Base-by-base conservation (phyloP, 352 stramenopile species). In the Phytophthora colocasiae region DNA sequence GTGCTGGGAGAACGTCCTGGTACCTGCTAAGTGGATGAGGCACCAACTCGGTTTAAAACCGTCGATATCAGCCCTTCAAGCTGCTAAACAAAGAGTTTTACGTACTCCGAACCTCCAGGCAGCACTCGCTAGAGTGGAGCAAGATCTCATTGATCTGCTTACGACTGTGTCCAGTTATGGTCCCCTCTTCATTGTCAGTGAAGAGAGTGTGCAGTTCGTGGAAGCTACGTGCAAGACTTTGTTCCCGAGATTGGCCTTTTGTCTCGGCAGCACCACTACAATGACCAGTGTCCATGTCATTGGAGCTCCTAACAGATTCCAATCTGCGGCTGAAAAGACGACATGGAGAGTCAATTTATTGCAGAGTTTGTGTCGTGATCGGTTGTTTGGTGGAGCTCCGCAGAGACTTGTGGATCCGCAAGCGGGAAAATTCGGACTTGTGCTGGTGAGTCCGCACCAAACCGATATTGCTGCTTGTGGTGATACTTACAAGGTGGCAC, bases 1-100 rank as follows among this genome's bases (percentile, higher is more conserved):
- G 50, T 87, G 78, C 68, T 91, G 81, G 79, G 82, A 91, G 59
- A 87, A 91, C 60, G 80, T 89, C 9, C 66, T 91, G 19, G 53
- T 85, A 14, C 82, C 82, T 1, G 68, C 76, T 45, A 85, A 87
- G 66, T 91, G 82, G 80, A 80, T 91, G 73, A 72, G 72, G 54
- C 75, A 89, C 43, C 66, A 84, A 5, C 61, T 87, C 15, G 78
- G 75, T 0, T 58, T 91, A 22, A 83, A 76, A 1, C 65, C 78
- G 6, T 83, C 78, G 0, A 40, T 62, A 0, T 53, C 67, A 41
- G 74, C 73, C 6, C 66, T 91, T 12, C 69, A 79, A 41, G 63
- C 78, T 31, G 80, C 80, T 49, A 86, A 87, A 29, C 76, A 89
- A 22, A 69, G 74, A 19, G 61, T 75, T 8, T 49, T 91, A 4